Evolutionary conservation across 2,329 filamentous ascomycete genomes (phyloP).

Genomic region (Westerdykella ornata): DNA sequence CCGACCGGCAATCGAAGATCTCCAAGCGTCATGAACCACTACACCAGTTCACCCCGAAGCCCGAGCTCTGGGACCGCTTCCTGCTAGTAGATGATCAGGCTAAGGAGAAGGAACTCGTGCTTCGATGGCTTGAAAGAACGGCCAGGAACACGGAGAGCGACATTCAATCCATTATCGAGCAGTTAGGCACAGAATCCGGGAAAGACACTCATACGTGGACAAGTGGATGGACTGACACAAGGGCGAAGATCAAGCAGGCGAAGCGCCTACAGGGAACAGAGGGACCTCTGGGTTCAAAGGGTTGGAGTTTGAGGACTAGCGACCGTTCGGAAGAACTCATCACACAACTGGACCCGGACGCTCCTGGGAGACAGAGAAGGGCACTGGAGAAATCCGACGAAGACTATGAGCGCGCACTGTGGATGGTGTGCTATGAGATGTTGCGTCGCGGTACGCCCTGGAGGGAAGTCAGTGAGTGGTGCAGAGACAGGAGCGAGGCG

Average conservation of each 20-base stretch:
- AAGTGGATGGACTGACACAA: conserved; percentile 88
- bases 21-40: conserved; percentile 22
- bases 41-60: conserved; percentile 52
- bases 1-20: conserved; percentile 30
- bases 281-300: conserved; percentile 28
- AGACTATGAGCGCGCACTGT: conserved; percentile 82
- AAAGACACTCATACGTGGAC: conserved; percentile 60
- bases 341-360: conserved; percentile 88
- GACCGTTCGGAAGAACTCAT: conserved; percentile 57
- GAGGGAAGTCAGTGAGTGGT: conserved; percentile 75
- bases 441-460: conserved; percentile 74
- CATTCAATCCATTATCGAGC: conserved; percentile 67
- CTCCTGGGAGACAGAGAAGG: conserved; percentile 69
- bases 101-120: conserved; percentile 68
- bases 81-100: conserved; percentile 65
- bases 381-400: conserved; percentile 75
- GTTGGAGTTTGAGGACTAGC: conserved; percentile 43
- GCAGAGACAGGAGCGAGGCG: conserved; percentile 72
- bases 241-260: conserved; percentile 79
- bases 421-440: conserved; percentile 92
- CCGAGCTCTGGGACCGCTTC: conserved; percentile 66
- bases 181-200: conserved; percentile 64
- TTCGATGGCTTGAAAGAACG: conserved; percentile 80
- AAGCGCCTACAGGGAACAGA: conserved; percentile 60
- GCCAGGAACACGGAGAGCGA: conserved; percentile 61